These are phyloP conservation scores for Apiospora marii DNA, from an alignment of 2,329 filamentous ascomycete species.

Conservation along the genomic window DNA sequence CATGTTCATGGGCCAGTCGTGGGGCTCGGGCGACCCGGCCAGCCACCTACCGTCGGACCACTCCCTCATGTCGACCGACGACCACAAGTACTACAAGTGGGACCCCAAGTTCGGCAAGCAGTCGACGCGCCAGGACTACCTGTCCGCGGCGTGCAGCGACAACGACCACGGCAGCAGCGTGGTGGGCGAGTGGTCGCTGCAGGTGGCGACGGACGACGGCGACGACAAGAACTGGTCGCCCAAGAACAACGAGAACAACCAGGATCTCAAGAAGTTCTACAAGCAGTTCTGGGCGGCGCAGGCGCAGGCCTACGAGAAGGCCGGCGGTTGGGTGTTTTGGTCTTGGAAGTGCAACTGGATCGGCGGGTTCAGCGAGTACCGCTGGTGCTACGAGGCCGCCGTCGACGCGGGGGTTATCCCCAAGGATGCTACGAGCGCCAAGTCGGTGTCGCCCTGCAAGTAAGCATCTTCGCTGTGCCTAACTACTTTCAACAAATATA, in stretches of 20 bases:
- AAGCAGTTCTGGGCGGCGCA: constrained; percentile 64
- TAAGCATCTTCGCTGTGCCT: not conserved
- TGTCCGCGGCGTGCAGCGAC: constrained; percentile 54
- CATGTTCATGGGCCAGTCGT: constrained; percentile 47
- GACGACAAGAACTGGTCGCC: constrained; percentile 56
- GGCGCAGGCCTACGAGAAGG: constrained; percentile 60
- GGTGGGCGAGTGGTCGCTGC: constrained; percentile 67
- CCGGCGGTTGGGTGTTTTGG: constrained; percentile 67
- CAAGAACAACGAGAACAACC: constrained; percentile 45
- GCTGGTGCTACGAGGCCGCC: constrained; percentile 55
- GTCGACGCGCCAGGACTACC: constrained; percentile 48
- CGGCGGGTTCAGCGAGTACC: constrained; percentile 52
- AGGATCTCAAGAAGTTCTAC: constrained; percentile 58
- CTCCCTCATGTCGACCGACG: constrained; percentile 44
- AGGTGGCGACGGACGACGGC: constrained; percentile 45
- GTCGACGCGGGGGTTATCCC: constrained; percentile 39
- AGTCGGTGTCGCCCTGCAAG: constrained; percentile 5
- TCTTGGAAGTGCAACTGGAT: constrained; percentile 59
- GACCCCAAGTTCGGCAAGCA: constrained; percentile 46
- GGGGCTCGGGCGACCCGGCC: constrained; percentile 59
- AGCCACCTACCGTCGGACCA: constrained; percentile 45
- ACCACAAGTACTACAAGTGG: constrained; percentile 51
- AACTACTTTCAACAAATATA: too few species aligned
- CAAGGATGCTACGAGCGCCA: constrained; percentile 34
- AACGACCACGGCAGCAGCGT: constrained; percentile 54